phyloP scores from a whole-genome alignment of 192 early-diverging fungal genomes.

The Chytriomyces sp. region DNA sequence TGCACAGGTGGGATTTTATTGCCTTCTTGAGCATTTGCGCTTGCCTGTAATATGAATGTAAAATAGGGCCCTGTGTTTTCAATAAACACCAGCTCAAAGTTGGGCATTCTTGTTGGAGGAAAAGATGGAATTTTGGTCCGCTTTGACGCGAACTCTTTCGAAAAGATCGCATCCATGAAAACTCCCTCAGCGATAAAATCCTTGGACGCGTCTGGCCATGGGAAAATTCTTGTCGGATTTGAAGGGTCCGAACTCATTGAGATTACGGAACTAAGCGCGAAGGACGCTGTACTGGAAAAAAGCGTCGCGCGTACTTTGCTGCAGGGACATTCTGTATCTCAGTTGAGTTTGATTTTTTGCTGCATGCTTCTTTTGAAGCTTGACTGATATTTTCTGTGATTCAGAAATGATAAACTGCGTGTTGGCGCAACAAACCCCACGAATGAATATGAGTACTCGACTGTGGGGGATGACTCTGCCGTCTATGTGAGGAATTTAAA shows the following conservation, averaged over 20 bases:
- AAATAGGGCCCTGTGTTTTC: slow-evolving; percentile 32
- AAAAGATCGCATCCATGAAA: background rate
- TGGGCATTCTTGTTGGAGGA: slow-evolving; percentile 32
- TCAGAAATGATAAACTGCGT: slow-evolving; percentile 32
- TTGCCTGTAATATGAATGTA: background rate
- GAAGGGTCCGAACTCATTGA: slow-evolving; percentile 28
- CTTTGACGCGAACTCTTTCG: slow-evolving; percentile 14
- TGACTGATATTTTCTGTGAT: background rate
- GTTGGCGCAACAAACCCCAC: slow-evolving; percentile 29
- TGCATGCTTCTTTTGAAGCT: background rate
- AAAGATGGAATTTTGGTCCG: slow-evolving; percentile 24
- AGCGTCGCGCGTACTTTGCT: background rate
- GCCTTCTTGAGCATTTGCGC: background rate
- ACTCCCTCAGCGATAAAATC: slow-evolving; percentile 23
- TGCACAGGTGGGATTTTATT: slow-evolving; percentile 6
- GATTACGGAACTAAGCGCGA: slow-evolving; percentile 18
- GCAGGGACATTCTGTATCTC: slow-evolving; percentile 10
- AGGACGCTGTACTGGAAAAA: background rate
- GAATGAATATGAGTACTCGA: slow-evolving; percentile 18
- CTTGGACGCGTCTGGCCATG: background rate
- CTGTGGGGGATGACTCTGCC: slow-evolving; percentile 31
- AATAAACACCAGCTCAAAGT: background rate
- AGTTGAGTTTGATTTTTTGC: background rate
- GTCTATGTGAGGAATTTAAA: slow-evolving; percentile 20
- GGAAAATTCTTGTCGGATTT: slow-evolving; percentile 24